Base-by-base conservation (phyloP, 176 grass and related monocot species). In the Phragmites australis region DNA sequence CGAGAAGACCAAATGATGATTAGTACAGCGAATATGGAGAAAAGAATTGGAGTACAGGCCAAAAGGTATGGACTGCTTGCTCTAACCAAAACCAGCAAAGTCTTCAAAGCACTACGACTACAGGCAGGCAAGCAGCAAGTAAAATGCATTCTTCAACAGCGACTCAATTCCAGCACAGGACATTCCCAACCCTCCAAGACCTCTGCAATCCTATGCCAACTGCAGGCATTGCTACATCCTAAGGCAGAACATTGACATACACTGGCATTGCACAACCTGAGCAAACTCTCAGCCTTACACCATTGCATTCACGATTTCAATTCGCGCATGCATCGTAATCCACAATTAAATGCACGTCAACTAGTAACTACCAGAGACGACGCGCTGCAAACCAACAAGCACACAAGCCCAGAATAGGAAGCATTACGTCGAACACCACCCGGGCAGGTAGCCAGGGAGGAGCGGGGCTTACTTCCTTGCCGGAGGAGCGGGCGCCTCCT, bases 391-490 rank as follows among this genome's bases (percentile, higher is more conserved):
- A 6, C 25, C 13, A 78, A 65, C 1, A 42, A 47, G 4, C 12
- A 64, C 65, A 69, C 14, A 68, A 25, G 43, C 44, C 48, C 62
- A 21, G 16, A 58, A 39, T 54, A 76, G 26, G 55, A 39, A 22
- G 63, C 82, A 85, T 85, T 85, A 65, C 77, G 64, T 76, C 82
- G 64, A 89, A 81, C 82, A 85, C 52, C 40, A 26, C 62, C 13
- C 14, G 45, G 6, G 62, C 76, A 45, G 45, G 44, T 18, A 54
- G 6, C 52, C 76, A 45, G 45, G 44, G 25, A 54, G 48, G 67
- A 3, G 9, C 23, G 31, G 64, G 70, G 31, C 77, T 76, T 85
- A 83, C 84, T 73, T 86, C 75, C 80, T 87, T 1, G 60, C 74
- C 49, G 74, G 43, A 68, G 84, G 56, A 79, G 74, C 83, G 5